Evolutionary conservation across 2,329 filamentous ascomycete genomes (phyloP), one percentile per base, ranked within the genome.

Genomic region (Colletotrichum gigasporum): DNA sequence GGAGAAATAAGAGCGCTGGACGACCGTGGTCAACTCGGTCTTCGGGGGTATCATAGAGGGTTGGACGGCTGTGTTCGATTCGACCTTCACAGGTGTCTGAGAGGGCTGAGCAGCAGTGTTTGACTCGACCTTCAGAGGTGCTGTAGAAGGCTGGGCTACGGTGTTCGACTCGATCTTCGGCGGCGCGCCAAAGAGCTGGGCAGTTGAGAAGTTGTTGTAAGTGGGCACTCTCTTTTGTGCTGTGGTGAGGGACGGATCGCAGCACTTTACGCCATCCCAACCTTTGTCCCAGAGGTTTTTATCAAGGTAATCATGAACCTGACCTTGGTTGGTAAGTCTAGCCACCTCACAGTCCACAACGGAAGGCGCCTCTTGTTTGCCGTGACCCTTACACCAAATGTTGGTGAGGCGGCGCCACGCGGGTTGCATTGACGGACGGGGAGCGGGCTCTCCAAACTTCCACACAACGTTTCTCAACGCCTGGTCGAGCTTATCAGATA

Each of bases 341-440:
- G 24, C 9, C 1, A 59, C 22, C 37, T 63, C 60, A n/a, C 60
- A 63, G 30, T 63, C 53, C 7, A 45, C 54, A 0, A 12, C 39
- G n/a, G 39, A 45, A 4, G 52, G 39, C 20, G 10, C 26, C 22
- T 7, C 9, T 45, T n/a, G n/a, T n/a, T n/a, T n/a, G n/a, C n/a
- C n/a, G n/a, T n/a, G n/a, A n/a, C n/a, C n/a, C n/a, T n/a, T n/a
- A n/a, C n/a, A n/a, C 12, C 18, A 11, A 18, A 8, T 22, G 14
- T 32, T n/a, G 22, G n/a, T 35, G 12, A 51, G 18, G 12, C 47
- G 30, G 1, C 10, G 2, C 47, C 47, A 51, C 11, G 30, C 32
- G 10, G 32, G 32, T 14, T 34, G 32, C 32, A 34, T 34, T 9
- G 32, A 14, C 32, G 32, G 32, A 34, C 10, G 32, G 14, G 10